phyloP scores from a whole-genome alignment of 2,329 filamentous ascomycete genomes.

The Fusarium buharicum region DNA sequence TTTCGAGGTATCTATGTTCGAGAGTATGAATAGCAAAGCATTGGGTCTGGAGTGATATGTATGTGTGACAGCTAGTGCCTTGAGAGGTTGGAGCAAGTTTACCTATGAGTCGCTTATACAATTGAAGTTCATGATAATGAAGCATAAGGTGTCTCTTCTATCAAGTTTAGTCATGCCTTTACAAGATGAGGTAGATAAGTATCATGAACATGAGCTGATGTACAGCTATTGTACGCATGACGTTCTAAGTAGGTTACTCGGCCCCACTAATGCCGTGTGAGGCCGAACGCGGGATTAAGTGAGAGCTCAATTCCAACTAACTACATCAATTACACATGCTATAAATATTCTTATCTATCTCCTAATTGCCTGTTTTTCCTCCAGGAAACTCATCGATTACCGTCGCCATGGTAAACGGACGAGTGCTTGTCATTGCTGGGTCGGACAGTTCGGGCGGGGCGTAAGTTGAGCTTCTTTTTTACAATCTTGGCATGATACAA shows the following conservation, averaged over 20 bases:
- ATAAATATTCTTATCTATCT: neutral
- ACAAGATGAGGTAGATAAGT: neutral
- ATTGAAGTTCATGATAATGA: neutral
- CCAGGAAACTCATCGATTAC: neutral
- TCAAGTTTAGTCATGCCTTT: too few species aligned
- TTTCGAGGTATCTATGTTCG: neutral
- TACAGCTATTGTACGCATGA: slow-evolving; percentile 9
- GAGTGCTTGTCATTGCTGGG: slow-evolving; percentile 84
- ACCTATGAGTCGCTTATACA: neutral
- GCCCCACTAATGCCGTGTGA: slow-evolving; percentile 27
- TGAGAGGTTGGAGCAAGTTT: too few species aligned
- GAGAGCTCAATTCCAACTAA: too few species aligned
- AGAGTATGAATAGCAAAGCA: neutral
- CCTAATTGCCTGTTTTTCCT: neutral
- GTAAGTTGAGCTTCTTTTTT: slow-evolving; percentile 56
- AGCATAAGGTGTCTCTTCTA: neutral
- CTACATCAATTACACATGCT: neutral
- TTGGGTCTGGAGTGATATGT: neutral
- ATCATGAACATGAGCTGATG: slow-evolving; percentile 29
- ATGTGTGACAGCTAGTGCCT: too few species aligned
- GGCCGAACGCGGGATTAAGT: slow-evolving; percentile 33
- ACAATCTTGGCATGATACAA: slow-evolving; percentile 9
- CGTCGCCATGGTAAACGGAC: slow-evolving; percentile 53
- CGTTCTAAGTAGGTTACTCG: slow-evolving; percentile 11
- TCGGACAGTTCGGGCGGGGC: slow-evolving; percentile 93